phyloP scores from a whole-genome alignment of 1,284 basidiomycete genomes.

The Boletus sp. region DNA sequence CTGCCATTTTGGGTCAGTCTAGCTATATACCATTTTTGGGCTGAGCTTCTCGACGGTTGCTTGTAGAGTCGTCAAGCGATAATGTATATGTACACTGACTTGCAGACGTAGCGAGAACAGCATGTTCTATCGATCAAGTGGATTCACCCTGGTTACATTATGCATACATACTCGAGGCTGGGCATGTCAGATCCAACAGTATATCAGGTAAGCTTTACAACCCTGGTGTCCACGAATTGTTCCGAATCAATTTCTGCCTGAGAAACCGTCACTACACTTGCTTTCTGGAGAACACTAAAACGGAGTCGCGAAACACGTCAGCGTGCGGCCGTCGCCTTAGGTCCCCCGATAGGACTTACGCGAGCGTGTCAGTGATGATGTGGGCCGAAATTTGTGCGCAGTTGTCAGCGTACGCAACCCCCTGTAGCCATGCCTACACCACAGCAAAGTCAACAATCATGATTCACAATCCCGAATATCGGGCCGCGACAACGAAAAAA shows the following conservation, averaged over 20 bases:
- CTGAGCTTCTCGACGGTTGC: too few relatives aligned
- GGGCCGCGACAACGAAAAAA: not conserved
- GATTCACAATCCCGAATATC: not conserved
- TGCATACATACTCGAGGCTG: not conserved
- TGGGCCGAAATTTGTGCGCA: constrained; percentile 59
- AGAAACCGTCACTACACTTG: constrained; percentile 22
- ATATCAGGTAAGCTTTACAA: constrained; percentile 20
- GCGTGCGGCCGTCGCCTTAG: not conserved
- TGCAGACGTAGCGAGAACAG: constrained; percentile 10
- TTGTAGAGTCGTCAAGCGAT: too few relatives aligned
- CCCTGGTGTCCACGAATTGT: constrained; percentile 19
- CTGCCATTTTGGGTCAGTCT: too few relatives aligned
- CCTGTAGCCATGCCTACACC: constrained; percentile 71
- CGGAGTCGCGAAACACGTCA: too few relatives aligned
- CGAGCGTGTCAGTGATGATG: constrained; percentile 68
- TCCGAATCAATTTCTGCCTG: constrained; percentile 13
- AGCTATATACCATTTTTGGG: too few relatives aligned
- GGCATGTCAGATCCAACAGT: too few relatives aligned
- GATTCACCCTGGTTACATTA: not conserved
- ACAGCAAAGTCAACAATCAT: not conserved
- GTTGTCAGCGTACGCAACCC: constrained; percentile 70
- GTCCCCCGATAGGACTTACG: constrained; percentile 42
- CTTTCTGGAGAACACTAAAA: constrained; percentile 27
- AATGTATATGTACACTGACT: too few relatives aligned
- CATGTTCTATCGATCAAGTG: not conserved